phyloP scores from a whole-genome alignment of 192 early-diverging fungal genomes.

The Pecoramyces ruminantium region DNA sequence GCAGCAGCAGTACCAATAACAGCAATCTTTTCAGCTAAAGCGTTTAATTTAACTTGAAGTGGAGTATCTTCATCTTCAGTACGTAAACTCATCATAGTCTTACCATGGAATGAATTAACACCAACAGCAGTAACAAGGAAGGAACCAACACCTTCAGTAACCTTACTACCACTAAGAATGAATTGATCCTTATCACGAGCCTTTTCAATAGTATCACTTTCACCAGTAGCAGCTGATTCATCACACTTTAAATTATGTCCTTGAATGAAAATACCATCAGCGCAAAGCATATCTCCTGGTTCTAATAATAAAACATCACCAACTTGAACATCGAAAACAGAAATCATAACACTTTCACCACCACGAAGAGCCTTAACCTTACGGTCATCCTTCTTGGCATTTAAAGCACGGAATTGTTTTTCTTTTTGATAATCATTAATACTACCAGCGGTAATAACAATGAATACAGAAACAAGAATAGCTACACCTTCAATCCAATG shows the following conservation, averaged over 20 bases:
- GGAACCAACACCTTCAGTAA: slow-evolving; percentile 70
- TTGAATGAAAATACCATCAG: slow-evolving; percentile 21
- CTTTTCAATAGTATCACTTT: slow-evolving; percentile 8
- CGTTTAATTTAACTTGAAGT: slow-evolving; percentile 76
- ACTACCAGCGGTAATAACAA: slow-evolving; percentile 61
- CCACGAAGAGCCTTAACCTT: slow-evolving; percentile 2
- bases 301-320: background rate
- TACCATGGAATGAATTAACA: slow-evolving; percentile 71
- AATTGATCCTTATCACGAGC: slow-evolving; percentile 38
- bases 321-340: background rate
- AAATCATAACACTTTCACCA: background rate
- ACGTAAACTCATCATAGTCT: slow-evolving; percentile 63
- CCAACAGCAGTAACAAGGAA: slow-evolving; percentile 79
- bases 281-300: background rate
- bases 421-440: slow-evolving; percentile 78
- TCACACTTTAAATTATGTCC: background rate
- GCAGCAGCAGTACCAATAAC: slow-evolving; percentile 79
- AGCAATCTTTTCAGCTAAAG: slow-evolving; percentile 79
- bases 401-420: slow-evolving; percentile 65
- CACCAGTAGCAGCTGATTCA: background rate
- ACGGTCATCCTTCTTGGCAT: slow-evolving; percentile 73
- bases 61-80: slow-evolving; percentile 77
- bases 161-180: slow-evolving; percentile 81
- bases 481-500: slow-evolving; percentile 5
- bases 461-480: slow-evolving; percentile 58